These are phyloP conservation scores for Symbiodinium natans DNA, from an alignment of 73 alveolate species.

Conservation along the genomic window DNA sequence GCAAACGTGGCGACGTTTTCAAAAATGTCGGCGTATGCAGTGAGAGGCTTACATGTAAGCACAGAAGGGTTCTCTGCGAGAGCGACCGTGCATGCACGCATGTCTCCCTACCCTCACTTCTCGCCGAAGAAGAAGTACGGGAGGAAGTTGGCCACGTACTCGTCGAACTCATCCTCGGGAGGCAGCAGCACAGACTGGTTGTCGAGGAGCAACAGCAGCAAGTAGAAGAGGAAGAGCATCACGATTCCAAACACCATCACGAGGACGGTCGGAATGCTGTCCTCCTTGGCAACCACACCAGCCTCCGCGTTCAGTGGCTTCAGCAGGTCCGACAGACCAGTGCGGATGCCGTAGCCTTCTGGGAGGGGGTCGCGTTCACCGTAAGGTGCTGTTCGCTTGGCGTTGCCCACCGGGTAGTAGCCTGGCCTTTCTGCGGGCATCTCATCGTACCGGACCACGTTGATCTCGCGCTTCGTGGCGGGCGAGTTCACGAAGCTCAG, in stretches of 20 bases:
- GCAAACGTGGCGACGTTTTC: not conserved
- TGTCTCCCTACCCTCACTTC: slow-evolving; percentile 29
- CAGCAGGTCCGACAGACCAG: slow-evolving; percentile 32
- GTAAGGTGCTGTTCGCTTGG: slow-evolving; percentile 80
- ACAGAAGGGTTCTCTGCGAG: slow-evolving; percentile 6
- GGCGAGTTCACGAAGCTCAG: slow-evolving; percentile 72
- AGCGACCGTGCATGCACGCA: slow-evolving; percentile 35
- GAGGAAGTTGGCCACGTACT: slow-evolving; percentile 26
- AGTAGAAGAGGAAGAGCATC: slow-evolving; percentile 8
- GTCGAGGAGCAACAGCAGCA: slow-evolving; percentile 20
- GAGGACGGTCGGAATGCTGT: slow-evolving; percentile 25
- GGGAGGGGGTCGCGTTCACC: slow-evolving; percentile 26
- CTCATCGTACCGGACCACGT: not conserved
- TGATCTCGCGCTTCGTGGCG: slow-evolving; percentile 2
- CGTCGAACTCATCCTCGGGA: slow-evolving; percentile 43
- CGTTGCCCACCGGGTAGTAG: slow-evolving; percentile 84
- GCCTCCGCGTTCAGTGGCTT: slow-evolving; percentile 24
- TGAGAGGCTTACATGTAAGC: not conserved
- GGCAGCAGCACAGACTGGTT: slow-evolving; percentile 45
- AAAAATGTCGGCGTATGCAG: slow-evolving; percentile 10
- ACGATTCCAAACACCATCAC: not conserved
- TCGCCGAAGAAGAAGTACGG: slow-evolving; percentile 39
- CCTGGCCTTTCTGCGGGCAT: not conserved
- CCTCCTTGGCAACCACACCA: slow-evolving; percentile 28
- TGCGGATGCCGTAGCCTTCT: slow-evolving; percentile 15